Base-by-base conservation (phyloP, 495 filamentous ascomycete species). In the Penicillium pancosmium region DNA sequence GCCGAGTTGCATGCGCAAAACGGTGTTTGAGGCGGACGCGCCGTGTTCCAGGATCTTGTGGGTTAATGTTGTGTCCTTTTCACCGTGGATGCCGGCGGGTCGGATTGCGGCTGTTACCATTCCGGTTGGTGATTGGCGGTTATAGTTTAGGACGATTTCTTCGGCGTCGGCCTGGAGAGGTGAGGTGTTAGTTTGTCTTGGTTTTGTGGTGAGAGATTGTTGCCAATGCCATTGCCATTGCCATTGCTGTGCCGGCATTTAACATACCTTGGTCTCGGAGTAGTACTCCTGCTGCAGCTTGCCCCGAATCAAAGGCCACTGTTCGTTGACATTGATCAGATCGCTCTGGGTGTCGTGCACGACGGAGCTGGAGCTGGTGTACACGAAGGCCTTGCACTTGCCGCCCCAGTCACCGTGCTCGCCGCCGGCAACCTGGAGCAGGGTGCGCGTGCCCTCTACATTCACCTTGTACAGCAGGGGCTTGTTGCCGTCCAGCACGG, bases 311-410 rank as follows among this genome's bases (percentile, higher is more conserved):
- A 91, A 77, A 9, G 94, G 92, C 82, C 88, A 96, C 33, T 84
- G 78, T 78, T 99, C 94, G 68, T 94, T 89, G 51, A 91, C 92
- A 72, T 95, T 94, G 72, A 93, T 83, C 65, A 99, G 74, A 70
- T 97, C 89, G 55, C 76, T 86, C 65, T 82, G 76, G 55, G 87
- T 90, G 69, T 96, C 91, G 72, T 90, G 91, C 54, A 97, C 83
- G 36, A 97, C 85, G 51, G 90, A 93, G 48, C 91, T 91, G 25
- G 90, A 93, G 71, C 91, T 95, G 3, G 95, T 99, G 77, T 95
- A 96, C 31, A 99, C 91, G 65, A 99, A 89, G 0, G 87, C 95
- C 76, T 91, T 96, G 65, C 96, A 93, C 46, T 77, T 79, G 40
- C 84, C 86, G 59, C 78, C 78, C 78, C 78, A 81, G 34, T 80